Evolutionary conservation across 164 flowering plant species (phyloP).

Genomic region (Magnolia changhungtana): DNA sequence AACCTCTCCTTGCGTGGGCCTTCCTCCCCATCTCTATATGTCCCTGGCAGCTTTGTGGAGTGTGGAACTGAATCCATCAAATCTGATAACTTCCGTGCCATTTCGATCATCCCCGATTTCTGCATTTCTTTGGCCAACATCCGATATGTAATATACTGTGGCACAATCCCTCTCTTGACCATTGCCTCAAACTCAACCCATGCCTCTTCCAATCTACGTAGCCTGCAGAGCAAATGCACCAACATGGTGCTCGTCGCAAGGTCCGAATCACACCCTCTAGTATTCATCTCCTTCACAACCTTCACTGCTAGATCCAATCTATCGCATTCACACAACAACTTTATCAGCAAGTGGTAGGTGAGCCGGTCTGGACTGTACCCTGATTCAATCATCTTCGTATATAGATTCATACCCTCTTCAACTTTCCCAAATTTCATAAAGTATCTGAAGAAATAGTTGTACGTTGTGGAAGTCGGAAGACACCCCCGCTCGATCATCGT

Average conservation of each 20-base stretch:
- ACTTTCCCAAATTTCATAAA: slow-evolving; percentile 56
- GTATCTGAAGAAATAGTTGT: slow-evolving; percentile 64
- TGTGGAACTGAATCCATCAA: slow-evolving; percentile 59
- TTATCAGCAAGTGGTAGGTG: slow-evolving; percentile 66
- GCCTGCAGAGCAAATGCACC: slow-evolving; percentile 63
- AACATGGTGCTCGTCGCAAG: slow-evolving; percentile 70
- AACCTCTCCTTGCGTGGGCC: slow-evolving; percentile 34
- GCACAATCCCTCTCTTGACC: slow-evolving; percentile 61
- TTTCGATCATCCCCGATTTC: slow-evolving; percentile 47
- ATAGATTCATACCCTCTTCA: slow-evolving; percentile 71
- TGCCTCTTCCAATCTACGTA: slow-evolving; percentile 63
- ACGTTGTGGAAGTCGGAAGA: slow-evolving; percentile 72
- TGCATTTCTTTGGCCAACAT: slow-evolving; percentile 45
- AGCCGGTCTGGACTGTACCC: slow-evolving; percentile 68
- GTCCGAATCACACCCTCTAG: slow-evolving; percentile 63
- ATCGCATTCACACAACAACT: slow-evolving; percentile 68
- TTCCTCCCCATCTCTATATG: slow-evolving; percentile 28
- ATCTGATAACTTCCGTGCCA: slow-evolving; percentile 36
- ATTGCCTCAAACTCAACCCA: slow-evolving; percentile 55
- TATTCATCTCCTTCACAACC: slow-evolving; percentile 69
- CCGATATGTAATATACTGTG: slow-evolving; percentile 65
- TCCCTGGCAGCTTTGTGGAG: slow-evolving; percentile 54
- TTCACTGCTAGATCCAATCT: slow-evolving; percentile 62
- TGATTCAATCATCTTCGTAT: slow-evolving; percentile 66
- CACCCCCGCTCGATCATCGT: slow-evolving; percentile 58